Evolutionary conservation across 2,329 filamentous ascomycete genomes (phyloP).

Genomic region (Trichoderma sp.): DNA sequence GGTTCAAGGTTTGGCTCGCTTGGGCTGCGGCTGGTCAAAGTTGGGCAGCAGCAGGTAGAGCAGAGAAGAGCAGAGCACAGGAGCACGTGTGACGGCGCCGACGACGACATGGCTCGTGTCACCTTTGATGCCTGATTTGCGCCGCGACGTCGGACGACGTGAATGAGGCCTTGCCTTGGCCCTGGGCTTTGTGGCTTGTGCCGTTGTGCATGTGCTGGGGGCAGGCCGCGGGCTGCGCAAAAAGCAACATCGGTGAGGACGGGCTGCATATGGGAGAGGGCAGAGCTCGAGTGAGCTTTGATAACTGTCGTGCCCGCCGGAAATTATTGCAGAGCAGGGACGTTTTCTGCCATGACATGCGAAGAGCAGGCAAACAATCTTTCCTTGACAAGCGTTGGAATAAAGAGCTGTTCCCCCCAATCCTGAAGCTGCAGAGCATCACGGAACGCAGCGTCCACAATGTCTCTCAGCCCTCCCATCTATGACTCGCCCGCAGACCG

Average conservation of each 20-base stretch:
- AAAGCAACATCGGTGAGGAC: slow-evolving; percentile 12
- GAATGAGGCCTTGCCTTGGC: not conserved
- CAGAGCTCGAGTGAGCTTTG: not conserved
- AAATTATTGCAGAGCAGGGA: not conserved
- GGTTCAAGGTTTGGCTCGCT: slow-evolving; percentile 22
- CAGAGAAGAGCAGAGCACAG: not conserved
- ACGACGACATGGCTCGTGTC: slow-evolving; percentile 12
- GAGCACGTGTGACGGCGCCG: slow-evolving; percentile 3
- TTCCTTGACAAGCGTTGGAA: slow-evolving; percentile 18
- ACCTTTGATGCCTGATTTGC: slow-evolving; percentile 23
- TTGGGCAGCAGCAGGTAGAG: slow-evolving; percentile 20
- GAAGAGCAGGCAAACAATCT: not conserved
- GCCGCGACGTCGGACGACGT: not conserved
- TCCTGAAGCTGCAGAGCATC: not conserved
- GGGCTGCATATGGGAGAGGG: not conserved
- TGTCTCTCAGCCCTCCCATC: slow-evolving; percentile 41
- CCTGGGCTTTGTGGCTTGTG: slow-evolving; percentile 1
- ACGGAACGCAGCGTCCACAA: slow-evolving; percentile 25
- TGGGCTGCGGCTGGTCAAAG: slow-evolving; percentile 12
- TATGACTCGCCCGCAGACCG: slow-evolving; percentile 31
- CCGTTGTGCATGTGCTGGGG: slow-evolving; percentile 4
- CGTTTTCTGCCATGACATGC: not conserved
- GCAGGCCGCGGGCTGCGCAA: slow-evolving; percentile 19
- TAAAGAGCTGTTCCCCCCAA: not conserved
- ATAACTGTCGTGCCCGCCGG: not conserved